Conservation (phyloP, 2,329 filamentous ascomycete species). For the Tolypocladium tundrense region DNA sequence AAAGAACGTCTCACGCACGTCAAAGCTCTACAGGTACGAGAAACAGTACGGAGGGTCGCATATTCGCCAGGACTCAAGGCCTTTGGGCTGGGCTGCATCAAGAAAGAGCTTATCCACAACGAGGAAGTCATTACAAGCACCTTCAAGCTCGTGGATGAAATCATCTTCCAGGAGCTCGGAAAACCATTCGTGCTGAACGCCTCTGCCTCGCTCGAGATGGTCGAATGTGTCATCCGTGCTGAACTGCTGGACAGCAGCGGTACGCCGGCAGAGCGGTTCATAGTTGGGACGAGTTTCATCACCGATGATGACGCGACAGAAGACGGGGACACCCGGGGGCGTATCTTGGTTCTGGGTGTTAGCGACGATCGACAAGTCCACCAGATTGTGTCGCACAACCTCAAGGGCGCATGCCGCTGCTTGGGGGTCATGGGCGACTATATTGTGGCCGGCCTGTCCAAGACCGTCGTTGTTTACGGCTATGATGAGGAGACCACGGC, state of each 20-base stretch:
- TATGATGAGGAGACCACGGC: constrained; percentile 46
- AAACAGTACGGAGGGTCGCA: constrained; percentile 78
- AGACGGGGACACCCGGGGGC: constrained; percentile 46
- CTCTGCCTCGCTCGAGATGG: constrained; percentile 50
- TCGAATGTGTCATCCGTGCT: constrained; percentile 75
- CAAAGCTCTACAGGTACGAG: constrained; percentile 63
- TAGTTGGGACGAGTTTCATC: constrained; percentile 82
- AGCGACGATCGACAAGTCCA: constrained; percentile 65
- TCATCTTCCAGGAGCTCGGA: constrained; percentile 70
- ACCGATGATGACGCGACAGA: constrained; percentile 45
- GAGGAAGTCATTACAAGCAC: constrained; percentile 68
- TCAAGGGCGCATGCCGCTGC: constrained; percentile 74
- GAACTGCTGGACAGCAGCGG: constrained; percentile 53
- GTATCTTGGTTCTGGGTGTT: constrained; percentile 78
- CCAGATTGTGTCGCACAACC: constrained; percentile 54
- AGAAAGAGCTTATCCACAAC: constrained; percentile 57
- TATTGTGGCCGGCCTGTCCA: constrained; percentile 80
- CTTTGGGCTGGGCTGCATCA: constrained; percentile 81
- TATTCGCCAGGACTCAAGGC: constrained; percentile 71
- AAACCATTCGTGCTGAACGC: constrained; percentile 52
- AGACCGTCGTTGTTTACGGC: constrained; percentile 59
- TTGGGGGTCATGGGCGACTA: constrained; percentile 64
- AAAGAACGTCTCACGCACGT: constrained; percentile 82
- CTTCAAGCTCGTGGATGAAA: constrained; percentile 86
- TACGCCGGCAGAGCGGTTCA: constrained; percentile 60